A percentile compares a stretch with the other conserved stretches of the same genome.
These are phyloP conservation scores for Giardia duodenalis DNA, from an alignment of 208 protist species.

Conservation along the genomic window DNA sequence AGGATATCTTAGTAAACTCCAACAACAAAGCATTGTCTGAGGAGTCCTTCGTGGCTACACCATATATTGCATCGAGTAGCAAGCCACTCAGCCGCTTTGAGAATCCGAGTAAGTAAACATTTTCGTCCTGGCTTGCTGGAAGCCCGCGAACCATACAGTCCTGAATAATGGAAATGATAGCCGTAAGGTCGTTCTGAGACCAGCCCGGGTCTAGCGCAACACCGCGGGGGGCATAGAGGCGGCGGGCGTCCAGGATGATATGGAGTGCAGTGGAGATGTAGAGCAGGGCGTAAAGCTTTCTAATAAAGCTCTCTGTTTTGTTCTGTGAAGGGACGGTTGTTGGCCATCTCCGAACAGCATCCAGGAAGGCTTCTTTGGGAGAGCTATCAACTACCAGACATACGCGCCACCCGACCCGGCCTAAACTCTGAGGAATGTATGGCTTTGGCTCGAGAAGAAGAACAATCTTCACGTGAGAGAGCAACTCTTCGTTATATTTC, in stretches of 20 bases:
- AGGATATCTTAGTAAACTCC: not conserved
- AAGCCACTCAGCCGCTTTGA: not conserved
- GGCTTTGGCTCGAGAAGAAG: conserved; percentile 21
- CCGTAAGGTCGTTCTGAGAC: not conserved
- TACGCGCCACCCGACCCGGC: not conserved
- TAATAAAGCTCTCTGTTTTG: not conserved
- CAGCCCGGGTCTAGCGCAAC: not conserved
- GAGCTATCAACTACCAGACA: not conserved
- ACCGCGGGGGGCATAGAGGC: not conserved
- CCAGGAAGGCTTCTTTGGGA: not conserved
- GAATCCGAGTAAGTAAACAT: not conserved
- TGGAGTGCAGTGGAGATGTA: not conserved
- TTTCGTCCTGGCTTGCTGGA: not conserved
- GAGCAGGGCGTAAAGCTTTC: not conserved
- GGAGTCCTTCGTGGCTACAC: not conserved
- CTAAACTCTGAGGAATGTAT: not conserved
- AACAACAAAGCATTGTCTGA: not conserved
- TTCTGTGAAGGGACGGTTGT: not conserved
- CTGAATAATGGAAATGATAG: not conserved
- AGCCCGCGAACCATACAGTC: no score
- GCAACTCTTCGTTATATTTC: not conserved
- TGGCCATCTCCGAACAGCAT: not conserved
- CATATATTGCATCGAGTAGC: not conserved
- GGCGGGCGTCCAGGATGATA: not conserved
- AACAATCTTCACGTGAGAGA: not conserved